phyloP scores from a whole-genome alignment of 148 eudicot genomes.

The Suaeda aralocaspica region DNA sequence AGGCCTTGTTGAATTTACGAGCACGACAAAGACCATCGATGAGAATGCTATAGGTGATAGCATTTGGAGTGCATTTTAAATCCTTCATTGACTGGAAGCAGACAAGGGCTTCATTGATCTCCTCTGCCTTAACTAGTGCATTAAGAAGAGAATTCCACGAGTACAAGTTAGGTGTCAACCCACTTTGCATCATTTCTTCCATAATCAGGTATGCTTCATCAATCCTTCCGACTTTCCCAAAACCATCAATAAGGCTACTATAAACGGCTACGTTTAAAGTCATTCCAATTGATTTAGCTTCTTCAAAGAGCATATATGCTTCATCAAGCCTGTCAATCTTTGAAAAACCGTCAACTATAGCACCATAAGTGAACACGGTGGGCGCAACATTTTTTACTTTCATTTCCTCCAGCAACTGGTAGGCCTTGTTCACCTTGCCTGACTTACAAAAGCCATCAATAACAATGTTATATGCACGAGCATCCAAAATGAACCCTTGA shows the following conservation, averaged over 20 bases:
- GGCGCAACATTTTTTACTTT: conserved; percentile 67
- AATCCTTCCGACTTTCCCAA: conserved; percentile 88
- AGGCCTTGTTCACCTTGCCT: conserved; percentile 86
- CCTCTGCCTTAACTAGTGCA: conserved; percentile 83
- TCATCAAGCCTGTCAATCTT: conserved; percentile 98
- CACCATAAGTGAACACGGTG: conserved; percentile 83
- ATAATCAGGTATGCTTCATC: conserved; percentile 92
- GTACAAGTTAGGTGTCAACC: conserved; percentile 61
- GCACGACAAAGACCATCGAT: conserved; percentile 89
- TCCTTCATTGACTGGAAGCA: conserved; percentile 90
- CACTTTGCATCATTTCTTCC: conserved; percentile 93
- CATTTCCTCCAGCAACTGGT: conserved; percentile 95
- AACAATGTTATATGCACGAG: conserved; percentile 75
- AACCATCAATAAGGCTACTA: conserved; percentile 91
- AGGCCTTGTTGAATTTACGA: conserved; percentile 87
- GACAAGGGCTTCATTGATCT: conserved; percentile 85
- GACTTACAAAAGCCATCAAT: conserved; percentile 93
- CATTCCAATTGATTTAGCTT: conserved; percentile 75
- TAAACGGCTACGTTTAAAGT: conserved; percentile 66
- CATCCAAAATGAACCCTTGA: conserved; percentile 71
- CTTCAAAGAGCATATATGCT: conserved; percentile 98
- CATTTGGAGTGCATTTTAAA: conserved; percentile 58
- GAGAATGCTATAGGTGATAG: conserved; percentile 64
- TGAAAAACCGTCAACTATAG: conserved; percentile 90
- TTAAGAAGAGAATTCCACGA: conserved; percentile 92